A percentile compares a stretch with the other conserved stretches of the same genome.
phyloP scores from a whole-genome alignment of 164 flowering plant species.

The Stephania japonica region DNA sequence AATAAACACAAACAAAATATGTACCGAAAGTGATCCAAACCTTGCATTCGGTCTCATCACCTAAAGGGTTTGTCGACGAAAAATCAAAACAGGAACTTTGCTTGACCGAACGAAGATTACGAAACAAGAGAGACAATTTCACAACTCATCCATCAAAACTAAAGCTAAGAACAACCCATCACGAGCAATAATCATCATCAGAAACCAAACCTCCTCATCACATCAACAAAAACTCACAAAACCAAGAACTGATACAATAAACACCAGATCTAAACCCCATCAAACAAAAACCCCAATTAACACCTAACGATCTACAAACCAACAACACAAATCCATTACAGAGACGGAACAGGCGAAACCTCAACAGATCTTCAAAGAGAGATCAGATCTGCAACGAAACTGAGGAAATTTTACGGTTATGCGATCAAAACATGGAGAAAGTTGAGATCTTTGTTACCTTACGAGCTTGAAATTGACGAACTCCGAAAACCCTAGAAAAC shows the following conservation, averaged over 20 bases:
- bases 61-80: too few species aligned
- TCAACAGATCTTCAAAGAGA: neutral
- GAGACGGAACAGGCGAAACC: neutral
- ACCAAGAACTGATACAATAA: neutral
- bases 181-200: neutral
- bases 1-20: too few species aligned
- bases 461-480: neutral
- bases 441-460: neutral
- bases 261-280: neutral
- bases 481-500: constrained; percentile 6
- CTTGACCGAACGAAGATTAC: neutral
- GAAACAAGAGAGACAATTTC: neutral
- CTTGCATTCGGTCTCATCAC: too few species aligned
- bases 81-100: neutral
- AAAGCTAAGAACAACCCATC: neutral
- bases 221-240: neutral
- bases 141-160: neutral
- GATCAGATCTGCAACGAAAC: neutral
- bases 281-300: neutral
- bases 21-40: too few species aligned
- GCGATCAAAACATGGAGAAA: neutral
- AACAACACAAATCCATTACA: neutral
- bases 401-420: neutral
- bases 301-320: neutral
- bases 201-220: neutral